Base-by-base conservation (phyloP, 129 eudicot genomes). In the Tanacetum coccineum region DNA sequence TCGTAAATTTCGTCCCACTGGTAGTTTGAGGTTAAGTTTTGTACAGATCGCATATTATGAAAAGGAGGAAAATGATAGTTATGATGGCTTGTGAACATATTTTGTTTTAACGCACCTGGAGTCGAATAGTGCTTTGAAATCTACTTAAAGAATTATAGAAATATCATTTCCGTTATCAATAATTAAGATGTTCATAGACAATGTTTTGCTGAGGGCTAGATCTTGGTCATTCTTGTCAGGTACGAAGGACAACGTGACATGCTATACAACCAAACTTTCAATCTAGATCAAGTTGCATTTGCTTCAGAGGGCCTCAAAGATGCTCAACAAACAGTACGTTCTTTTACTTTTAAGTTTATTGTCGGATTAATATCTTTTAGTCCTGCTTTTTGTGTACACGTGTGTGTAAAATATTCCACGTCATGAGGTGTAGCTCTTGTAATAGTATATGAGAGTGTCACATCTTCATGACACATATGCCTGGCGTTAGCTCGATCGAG, bases 251-350 rank as follows among this genome's bases (percentile, higher is more conserved):
- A 91, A 52, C 95, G 97, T 17, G 97, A 91, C 67, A 91, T 91
- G 97, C 90, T 91, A 28, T 91, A 87, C 81, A 91, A 87, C 69
- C 97, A 91, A 78, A 91, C 97, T 3, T 91, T 84, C 67, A 91
- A 91, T 70, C 85, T 91, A 39, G 97, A 91, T 73, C 97, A 91
- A 83, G 96, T 85, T 69, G 78, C 97, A 74, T 91, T 91, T 79
- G 97, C 97, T 71, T 79, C 95, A 19, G 97, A 91, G 82, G 97
- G 93, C 59, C 83, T 91, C 39, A 91, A 87, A 81, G 96, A 91
- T 83, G 97, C 97, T 75, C 97, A 91, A 44, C 93, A 91, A 83
- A 91, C 97, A 57, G 97, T 91, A 87, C 60, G 91, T 84, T n/a
- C n/a, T n/a, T n/a, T n/a, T n/a, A n/a, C n/a, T n/a, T n/a, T n/a